phyloP scores from a whole-genome alignment of 2,329 filamentous ascomycete species.

The Fusarium musae region DNA sequence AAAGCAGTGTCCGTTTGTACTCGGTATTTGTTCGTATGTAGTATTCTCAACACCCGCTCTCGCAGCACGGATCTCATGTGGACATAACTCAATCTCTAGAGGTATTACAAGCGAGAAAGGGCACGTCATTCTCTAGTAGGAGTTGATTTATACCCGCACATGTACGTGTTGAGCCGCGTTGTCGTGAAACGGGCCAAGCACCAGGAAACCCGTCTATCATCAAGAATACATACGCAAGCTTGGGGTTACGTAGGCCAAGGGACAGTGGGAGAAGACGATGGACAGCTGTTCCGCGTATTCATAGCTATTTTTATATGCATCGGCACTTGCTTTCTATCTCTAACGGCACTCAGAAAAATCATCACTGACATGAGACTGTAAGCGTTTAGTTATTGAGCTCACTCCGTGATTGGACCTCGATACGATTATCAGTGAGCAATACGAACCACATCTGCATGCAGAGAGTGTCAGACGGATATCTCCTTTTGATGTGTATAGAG shows the following conservation, averaged over 20 bases:
- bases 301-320: background rate
- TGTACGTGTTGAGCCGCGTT: slow-evolving; percentile 26
- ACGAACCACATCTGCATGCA: background rate
- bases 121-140: slow-evolving; percentile 17
- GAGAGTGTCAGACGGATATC: background rate
- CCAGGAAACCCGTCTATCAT: background rate
- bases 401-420: background rate
- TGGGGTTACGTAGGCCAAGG: slow-evolving; percentile 22
- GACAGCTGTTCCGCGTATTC: background rate
- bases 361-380: background rate
- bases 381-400: background rate
- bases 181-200: slow-evolving; percentile 29
- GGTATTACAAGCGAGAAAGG: slow-evolving; percentile 24
- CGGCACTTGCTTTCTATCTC: background rate
- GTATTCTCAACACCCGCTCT: slow-evolving; percentile 12
- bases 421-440: background rate
- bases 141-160: background rate
- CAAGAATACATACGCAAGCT: background rate
- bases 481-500: background rate
- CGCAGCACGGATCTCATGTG: slow-evolving; percentile 24
- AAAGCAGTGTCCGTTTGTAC: background rate
- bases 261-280: background rate
- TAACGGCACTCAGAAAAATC: background rate
- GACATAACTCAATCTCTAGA: slow-evolving; percentile 22
- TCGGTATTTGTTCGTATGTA: slow-evolving; percentile 1